Percentiles rank a stretch among this genome's conserved stretches.
Evolutionary conservation across 148 eudicot species (phyloP).

Genomic region (Rhododendron mucronatum): DNA sequence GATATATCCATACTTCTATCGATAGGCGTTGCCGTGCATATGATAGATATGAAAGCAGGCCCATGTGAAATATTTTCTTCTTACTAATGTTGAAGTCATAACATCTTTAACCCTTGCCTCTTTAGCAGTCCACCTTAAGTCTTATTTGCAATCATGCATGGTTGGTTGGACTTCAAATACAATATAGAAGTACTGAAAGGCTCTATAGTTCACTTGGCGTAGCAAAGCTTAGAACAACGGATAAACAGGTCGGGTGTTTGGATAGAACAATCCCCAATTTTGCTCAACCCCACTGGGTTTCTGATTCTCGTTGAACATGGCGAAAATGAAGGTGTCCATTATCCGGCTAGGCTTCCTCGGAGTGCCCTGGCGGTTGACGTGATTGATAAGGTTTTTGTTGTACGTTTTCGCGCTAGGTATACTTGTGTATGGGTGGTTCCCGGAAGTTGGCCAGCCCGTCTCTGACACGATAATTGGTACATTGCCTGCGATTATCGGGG

Average conservation of each 20-base stretch:
- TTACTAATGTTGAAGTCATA: neutral
- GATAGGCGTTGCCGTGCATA: neutral
- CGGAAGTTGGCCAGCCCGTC: constrained; percentile 43
- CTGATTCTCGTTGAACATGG: constrained; percentile 22
- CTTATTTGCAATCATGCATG: neutral
- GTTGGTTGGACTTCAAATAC: neutral
- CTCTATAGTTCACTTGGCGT: neutral
- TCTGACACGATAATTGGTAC: constrained; percentile 19
- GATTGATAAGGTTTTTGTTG: constrained; percentile 14
- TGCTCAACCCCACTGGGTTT: constrained; percentile 13
- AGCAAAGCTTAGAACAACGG: neutral
- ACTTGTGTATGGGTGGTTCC: constrained; percentile 22
- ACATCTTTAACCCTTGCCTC: neutral
- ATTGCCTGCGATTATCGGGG: neutral
- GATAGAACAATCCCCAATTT: constrained; percentile 18
- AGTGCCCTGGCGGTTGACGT: constrained; percentile 23
- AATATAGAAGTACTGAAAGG: neutral
- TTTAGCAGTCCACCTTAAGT: neutral
- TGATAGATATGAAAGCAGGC: neutral
- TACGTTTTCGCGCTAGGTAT: constrained; percentile 15
- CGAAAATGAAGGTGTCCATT: constrained; percentile 10
- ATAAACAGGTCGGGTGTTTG: neutral
- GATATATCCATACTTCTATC: too few species aligned
- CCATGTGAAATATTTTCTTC: neutral
- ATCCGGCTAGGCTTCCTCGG: constrained; percentile 20